These are phyloP conservation scores for Rhizopus stolonifer DNA, from an alignment of 371 early-diverging fungal genomes.

Conservation along the genomic window DNA sequence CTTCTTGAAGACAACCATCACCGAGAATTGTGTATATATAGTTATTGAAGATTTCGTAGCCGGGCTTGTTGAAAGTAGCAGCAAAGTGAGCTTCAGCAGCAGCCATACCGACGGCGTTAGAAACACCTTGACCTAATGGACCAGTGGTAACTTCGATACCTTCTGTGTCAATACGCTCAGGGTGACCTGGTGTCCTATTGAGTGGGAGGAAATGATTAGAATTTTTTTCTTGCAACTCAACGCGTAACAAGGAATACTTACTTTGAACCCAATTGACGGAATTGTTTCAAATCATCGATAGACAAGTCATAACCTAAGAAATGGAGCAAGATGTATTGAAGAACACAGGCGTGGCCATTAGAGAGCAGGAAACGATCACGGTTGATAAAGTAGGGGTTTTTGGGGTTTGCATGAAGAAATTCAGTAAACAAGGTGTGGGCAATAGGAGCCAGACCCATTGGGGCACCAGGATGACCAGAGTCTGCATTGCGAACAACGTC, in stretches of 20 bases:
- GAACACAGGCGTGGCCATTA: conserved; percentile 98
- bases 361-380: conserved; percentile 99
- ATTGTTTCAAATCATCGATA: conserved; percentile 92
- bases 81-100: conserved; percentile 84
- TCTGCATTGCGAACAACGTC: conserved; percentile 92
- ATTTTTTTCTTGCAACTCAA: background rate
- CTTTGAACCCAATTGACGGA: conserved; percentile 81
- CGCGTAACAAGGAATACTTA: conserved; percentile 13
- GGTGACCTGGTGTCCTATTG: conserved; percentile 91
- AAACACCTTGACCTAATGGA: conserved; percentile 96
- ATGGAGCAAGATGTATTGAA: conserved; percentile 94
- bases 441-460: conserved; percentile 96
- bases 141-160: conserved; percentile 99
- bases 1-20: conserved; percentile 99
- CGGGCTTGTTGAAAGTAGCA: conserved; percentile 88
- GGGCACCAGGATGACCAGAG: conserved; percentile 99
- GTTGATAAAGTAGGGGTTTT: conserved; percentile 85
- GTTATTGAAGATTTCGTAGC: conserved; percentile 82
- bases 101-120: conserved; percentile 93
- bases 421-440: conserved; percentile 88
- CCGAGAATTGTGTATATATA: conserved; percentile 90
- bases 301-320: conserved; percentile 86
- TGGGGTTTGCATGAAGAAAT: conserved; percentile 81
- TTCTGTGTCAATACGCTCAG: conserved; percentile 82
- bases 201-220: background rate